Evolutionary conservation across 176 grass and related monocot species (phyloP).

Genomic region (Canna indica): DNA sequence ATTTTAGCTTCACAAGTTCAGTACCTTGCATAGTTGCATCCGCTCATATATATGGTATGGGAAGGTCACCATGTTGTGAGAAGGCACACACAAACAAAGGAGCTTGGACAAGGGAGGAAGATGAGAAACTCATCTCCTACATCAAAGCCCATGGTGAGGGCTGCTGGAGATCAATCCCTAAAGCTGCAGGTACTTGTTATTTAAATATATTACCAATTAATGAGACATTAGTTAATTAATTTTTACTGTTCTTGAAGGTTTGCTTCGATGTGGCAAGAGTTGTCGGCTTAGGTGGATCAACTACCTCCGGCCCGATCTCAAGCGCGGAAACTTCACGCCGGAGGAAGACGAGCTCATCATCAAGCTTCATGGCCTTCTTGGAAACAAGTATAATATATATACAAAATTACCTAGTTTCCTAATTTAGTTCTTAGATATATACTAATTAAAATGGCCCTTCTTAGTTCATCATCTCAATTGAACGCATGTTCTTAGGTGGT

Average conservation of each 20-base stretch:
- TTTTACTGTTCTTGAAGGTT: too few species aligned
- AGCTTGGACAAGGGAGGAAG: constrained; percentile 90
- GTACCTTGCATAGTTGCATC: too few species aligned
- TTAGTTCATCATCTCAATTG: too few species aligned
- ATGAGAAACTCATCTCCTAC: constrained; percentile 60
- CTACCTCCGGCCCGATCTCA: constrained; percentile 8
- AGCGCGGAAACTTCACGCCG: not conserved
- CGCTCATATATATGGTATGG: too few species aligned
- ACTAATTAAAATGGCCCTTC: too few species aligned
- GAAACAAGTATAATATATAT: not conserved
- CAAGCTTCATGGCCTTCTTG: not conserved
- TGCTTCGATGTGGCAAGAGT: constrained; percentile 9
- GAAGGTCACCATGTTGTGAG: constrained; percentile 90
- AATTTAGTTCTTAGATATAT: too few species aligned
- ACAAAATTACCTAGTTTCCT: too few species aligned
- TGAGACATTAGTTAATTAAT: too few species aligned
- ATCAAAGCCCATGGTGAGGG: constrained; percentile 76
- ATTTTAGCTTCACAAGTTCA: too few species aligned
- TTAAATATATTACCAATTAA: too few species aligned
- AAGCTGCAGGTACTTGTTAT: constrained; percentile 44
- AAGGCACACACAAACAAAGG: constrained; percentile 96
- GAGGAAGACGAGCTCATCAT: constrained; percentile 2
- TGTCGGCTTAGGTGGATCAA: constrained; percentile 12
- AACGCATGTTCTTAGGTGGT: not conserved
- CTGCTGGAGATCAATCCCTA: constrained; percentile 80